Base-by-base conservation (phyloP, 1,284 basidiomycete genomes). In the Melampsora abietis-canadensis region DNA sequence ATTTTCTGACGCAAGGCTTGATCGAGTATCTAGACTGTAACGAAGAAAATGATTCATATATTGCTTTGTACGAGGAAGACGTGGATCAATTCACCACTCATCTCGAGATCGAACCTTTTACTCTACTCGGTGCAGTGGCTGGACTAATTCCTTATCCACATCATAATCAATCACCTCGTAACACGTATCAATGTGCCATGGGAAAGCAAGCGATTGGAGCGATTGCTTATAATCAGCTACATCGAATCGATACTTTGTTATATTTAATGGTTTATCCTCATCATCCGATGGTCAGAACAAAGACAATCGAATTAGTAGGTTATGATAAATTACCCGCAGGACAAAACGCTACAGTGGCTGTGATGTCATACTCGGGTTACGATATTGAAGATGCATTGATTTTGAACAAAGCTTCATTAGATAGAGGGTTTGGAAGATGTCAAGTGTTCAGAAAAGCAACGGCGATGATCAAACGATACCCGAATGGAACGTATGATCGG, bases 171-270 rank as follows among this genome's bases (percentile, higher is more conserved):
- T 98, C 94, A 2, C 96, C 97, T 4, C 89, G 96, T 74, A 98
- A 98, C 81, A 98, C 96, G 1, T 98, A 98, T 81, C 94, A 99
- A 85, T 98, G 96, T 81, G 96, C 96, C 68, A 99, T 98, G 96
- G 96, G 96, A 77, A 99, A 99, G 85, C 96, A 99, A 85, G 96
- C 96, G 0, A 98, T 98, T 77, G 96, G 96, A n/a, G 94, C 94
- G 2, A 98, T 98, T 78, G 95, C 89, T 0, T 97, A 95, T 84
- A 99, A 99, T 82, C 96, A 98, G 82, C 88, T 98, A 77, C 92
- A 95, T 82, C 88, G 96, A 61, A 98, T 99, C 82, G 96, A 99
- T 82, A 99, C 96, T 0, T 86, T 99, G n/a, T 86, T 98, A 30
- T 98, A 99, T 84, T 87, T 99, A 68, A 92, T 94, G 77, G 93